Conservation (phyloP, 176 grass and related monocot genomes). For the Oryza glaberrima region DNA sequence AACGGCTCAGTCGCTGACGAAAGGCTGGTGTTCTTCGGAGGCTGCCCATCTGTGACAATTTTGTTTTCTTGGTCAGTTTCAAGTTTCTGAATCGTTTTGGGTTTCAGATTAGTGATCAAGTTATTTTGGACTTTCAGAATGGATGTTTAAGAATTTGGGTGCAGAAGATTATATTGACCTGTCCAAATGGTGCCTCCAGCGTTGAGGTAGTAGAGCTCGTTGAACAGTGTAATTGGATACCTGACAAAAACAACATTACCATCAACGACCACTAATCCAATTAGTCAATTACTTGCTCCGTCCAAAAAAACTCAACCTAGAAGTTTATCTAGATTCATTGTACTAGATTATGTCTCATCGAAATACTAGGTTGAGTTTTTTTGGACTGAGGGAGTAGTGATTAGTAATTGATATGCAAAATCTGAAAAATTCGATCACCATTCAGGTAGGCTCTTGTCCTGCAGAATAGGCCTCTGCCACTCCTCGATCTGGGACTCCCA, state of each 20-base stretch:
- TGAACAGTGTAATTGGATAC: conserved; percentile 77
- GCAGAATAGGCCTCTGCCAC: conserved; percentile 79
- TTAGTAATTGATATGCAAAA: neutral
- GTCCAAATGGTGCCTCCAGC: conserved; percentile 93
- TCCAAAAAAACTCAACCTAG: no score
- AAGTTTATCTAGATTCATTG: no score
- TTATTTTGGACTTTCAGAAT: neutral
- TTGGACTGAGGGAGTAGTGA: no score
- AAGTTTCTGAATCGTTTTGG: neutral
- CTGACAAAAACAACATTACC: conserved; percentile 37
- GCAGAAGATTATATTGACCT: conserved; percentile 36
- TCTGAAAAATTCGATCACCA: conserved; percentile 49
- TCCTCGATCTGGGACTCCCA: conserved; percentile 90
- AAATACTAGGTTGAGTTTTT: no score
- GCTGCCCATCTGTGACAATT: conserved; percentile 56
- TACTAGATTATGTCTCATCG: no score
- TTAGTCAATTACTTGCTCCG: no score
- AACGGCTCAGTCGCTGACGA: conserved; percentile 52
- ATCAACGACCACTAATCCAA: neutral
- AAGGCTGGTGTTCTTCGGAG: conserved; percentile 50
- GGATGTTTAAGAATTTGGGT: neutral
- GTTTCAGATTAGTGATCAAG: neutral
- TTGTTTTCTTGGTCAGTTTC: neutral
- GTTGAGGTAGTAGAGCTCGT: conserved; percentile 92
- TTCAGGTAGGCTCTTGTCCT: conserved; percentile 67